Conservation (phyloP, 23 red algal species). For the Gracilaria domingensis region DNA sequence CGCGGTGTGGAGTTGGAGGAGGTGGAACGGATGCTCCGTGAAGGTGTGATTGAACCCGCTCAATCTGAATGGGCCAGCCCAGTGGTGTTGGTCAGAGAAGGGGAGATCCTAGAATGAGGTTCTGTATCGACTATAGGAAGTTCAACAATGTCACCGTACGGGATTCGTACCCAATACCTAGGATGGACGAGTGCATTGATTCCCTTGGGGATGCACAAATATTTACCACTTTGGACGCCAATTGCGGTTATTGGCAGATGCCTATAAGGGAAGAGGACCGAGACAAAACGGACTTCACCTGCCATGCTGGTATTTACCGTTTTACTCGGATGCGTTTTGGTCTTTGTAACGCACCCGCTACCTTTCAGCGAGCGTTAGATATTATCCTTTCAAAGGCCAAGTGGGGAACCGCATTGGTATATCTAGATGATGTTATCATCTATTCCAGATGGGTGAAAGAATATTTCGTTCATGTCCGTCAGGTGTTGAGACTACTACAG, state of each 20-base stretch:
- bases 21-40: not conserved
- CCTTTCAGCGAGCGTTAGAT: slow-evolving; percentile 58
- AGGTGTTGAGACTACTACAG: slow-evolving; percentile 23
- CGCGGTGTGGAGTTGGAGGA: not conserved
- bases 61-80: not conserved
- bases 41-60: not conserved
- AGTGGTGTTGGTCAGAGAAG: not conserved
- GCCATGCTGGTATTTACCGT: slow-evolving; percentile 25
- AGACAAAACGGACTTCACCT: slow-evolving; percentile 22
- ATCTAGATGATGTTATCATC: slow-evolving; percentile 52
- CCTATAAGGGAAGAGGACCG: slow-evolving; percentile 16
- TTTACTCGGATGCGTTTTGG: slow-evolving; percentile 22
- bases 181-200: slow-evolving; percentile 56
- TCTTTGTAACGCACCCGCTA: slow-evolving; percentile 28
- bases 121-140: slow-evolving; percentile 27
- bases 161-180: slow-evolving; percentile 41
- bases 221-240: slow-evolving; percentile 42
- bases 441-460: slow-evolving; percentile 23
- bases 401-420: slow-evolving; percentile 31
- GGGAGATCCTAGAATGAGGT: not conserved
- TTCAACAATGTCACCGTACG: not conserved
- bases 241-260: slow-evolving; percentile 46
- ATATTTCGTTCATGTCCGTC: slow-evolving; percentile 20
- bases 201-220: slow-evolving; percentile 21
- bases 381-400: slow-evolving; percentile 36